Base-by-base conservation (phyloP, 805 yeast species). In the Candida vartiovaarae region DNA sequence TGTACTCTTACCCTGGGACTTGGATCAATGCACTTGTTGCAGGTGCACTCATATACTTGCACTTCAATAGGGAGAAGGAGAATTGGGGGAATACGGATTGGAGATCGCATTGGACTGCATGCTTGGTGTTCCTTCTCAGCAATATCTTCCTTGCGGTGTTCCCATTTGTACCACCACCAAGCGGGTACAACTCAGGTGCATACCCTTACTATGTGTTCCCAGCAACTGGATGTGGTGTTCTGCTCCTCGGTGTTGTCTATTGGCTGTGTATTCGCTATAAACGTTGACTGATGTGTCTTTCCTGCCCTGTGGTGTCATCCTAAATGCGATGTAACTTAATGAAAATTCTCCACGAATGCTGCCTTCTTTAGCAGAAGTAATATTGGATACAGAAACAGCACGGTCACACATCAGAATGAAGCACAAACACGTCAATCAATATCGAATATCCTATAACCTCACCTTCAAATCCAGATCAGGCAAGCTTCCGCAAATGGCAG, bases 1-100 rank as follows among this genome's bases (percentile, higher is more conserved):
- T 78, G 48, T 76, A 78, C 57, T 72, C 82, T 3, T 80, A 80
- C 44, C 85, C 86, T 2, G 79, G 80, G 0, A 74, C 84, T 2
- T 70, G 81, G 71, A 70, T 80, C 46, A 77, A 76, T 43, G 55
- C 74, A 8, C 56, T 74, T 11, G 70, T 80, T 8, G 69, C 83
- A 0, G 54, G 60, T 1, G 85, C 85, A 1, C 60, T 80, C 38
- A 48, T 77, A 2, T 78, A 76, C 49, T 64, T 79, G 46, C 80
- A 76, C 47, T 53, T 56, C 37, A 65, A 70, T 50, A 57, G 63
- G 6, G 55, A 56, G 9, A 48, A 47, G 11, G 74, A 70, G 44
- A 44, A 59, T 28, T 73, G 79, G 78, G 72, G 72, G 1, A 47
- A 45, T 7, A 54, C 54, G 27, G 47, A 49, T 34, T 64, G 63